Conservation (phyloP, 495 filamentous ascomycete genomes). For the Aspergillus heteromorphus region DNA sequence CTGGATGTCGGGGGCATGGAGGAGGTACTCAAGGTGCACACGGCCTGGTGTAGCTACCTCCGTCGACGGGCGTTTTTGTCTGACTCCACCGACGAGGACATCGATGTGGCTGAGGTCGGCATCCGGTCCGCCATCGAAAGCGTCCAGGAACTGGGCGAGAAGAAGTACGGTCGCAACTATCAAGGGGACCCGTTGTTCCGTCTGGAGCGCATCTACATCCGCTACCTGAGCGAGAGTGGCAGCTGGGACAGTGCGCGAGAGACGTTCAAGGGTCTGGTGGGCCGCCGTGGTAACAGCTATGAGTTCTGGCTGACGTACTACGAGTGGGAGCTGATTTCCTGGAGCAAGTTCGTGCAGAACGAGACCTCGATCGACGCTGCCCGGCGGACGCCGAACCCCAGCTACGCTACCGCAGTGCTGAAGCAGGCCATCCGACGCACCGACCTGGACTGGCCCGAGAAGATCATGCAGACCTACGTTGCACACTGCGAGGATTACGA, state of each 20-base stretch:
- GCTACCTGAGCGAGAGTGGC: constrained; percentile 75
- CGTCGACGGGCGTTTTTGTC: constrained; percentile 74
- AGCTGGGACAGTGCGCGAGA: constrained; percentile 61
- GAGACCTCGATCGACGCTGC: constrained; percentile 44
- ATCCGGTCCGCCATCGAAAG: constrained; percentile 79
- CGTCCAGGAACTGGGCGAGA: constrained; percentile 69
- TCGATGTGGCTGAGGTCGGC: constrained; percentile 88
- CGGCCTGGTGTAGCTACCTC: constrained; percentile 89
- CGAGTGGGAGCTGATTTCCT: constrained; percentile 77
- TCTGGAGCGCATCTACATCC: constrained; percentile 85
- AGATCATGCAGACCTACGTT: constrained; percentile 74
- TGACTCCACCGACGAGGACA: constrained; percentile 75
- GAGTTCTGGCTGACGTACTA: constrained; percentile 94
- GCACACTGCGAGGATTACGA: constrained; percentile 87
- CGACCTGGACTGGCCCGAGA: constrained; percentile 87
- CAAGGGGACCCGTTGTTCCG: constrained; percentile 82
- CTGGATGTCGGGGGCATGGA: constrained; percentile 72
- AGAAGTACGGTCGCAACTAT: constrained; percentile 68
- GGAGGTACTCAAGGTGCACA: constrained; percentile 81
- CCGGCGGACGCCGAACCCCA: constrained; percentile 48
- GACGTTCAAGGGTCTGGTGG: constrained; percentile 67
- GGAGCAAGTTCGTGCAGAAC: constrained; percentile 51
- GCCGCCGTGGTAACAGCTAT: constrained; percentile 65
- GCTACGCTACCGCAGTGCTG: constrained; percentile 65
- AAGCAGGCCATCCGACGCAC: constrained; percentile 63